Evolutionary conservation across 2,329 filamentous ascomycete species (phyloP).

Genomic region (Fusarium acutatum): DNA sequence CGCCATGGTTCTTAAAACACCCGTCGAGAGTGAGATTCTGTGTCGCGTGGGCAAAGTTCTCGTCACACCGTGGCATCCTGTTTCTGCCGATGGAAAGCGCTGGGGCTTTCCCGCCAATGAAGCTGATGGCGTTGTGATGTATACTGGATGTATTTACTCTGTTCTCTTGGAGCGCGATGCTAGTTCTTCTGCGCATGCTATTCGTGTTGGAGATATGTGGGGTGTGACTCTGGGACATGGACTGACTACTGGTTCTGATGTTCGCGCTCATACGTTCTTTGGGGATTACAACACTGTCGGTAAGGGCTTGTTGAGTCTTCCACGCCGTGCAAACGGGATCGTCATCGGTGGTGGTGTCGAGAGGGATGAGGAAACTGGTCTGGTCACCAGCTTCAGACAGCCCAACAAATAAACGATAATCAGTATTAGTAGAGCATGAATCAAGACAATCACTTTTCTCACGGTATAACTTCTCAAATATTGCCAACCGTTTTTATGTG

Average conservation of each 20-base stretch:
- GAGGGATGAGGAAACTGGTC: conserved; percentile 49
- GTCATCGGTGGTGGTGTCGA: conserved; percentile 55
- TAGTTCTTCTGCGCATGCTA: conserved; percentile 57
- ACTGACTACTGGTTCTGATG: conserved; percentile 45
- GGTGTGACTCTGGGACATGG: conserved; percentile 69
- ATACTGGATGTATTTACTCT: conserved; percentile 65
- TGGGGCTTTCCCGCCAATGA: conserved; percentile 60
- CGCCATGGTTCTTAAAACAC: conserved; percentile 60
- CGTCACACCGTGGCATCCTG: conserved; percentile 69
- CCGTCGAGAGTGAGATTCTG: conserved; percentile 51
- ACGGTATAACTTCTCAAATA: accelerated
- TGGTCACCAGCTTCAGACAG: conserved; percentile 45
- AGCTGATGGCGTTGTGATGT: conserved; percentile 46
- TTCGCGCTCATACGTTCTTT: conserved; percentile 63
- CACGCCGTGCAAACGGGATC: conserved; percentile 50
- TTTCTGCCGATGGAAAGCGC: conserved; percentile 49
- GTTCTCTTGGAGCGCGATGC: conserved; percentile 60
- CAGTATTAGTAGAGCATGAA: background rate
- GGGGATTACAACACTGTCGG: conserved; percentile 58
- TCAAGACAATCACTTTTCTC: background rate
- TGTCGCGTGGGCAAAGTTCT: conserved; percentile 57
- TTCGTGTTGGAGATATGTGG: conserved; percentile 57
- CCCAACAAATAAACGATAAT: background rate
- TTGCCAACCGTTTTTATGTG: background rate
- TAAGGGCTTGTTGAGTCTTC: conserved; percentile 49